Evolutionary conservation across 371 early-diverging fungal species (phyloP).

Genomic region (Mortierella sp.): DNA sequence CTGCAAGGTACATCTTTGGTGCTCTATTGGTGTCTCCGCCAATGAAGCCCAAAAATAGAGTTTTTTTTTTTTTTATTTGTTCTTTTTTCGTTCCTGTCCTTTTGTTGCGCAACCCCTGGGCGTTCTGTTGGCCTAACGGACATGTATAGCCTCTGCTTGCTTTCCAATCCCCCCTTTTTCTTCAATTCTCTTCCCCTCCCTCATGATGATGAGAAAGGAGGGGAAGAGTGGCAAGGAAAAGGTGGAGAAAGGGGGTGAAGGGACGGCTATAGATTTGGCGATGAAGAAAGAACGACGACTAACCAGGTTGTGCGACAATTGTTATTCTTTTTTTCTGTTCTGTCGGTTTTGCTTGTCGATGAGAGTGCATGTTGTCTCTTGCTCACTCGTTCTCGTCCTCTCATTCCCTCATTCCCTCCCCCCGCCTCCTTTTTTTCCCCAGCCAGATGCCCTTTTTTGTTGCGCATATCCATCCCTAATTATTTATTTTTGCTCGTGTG

Average conservation of each 20-base stretch:
- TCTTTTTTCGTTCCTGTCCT: not conserved
- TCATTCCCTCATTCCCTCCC: not conserved
- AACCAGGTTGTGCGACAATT: not conserved
- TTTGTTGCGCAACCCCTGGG: not conserved
- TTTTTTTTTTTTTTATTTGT: not conserved
- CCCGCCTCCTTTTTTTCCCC: not conserved
- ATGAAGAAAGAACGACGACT: not conserved
- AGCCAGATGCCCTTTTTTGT: not conserved
- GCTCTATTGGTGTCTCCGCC: too few species aligned
- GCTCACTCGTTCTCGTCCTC: not conserved
- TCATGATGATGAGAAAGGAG: not conserved
- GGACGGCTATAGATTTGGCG: not conserved
- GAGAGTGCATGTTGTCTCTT: too few species aligned
- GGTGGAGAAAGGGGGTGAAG: not conserved
- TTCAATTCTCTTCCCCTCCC: not conserved
- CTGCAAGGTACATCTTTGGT: too few species aligned
- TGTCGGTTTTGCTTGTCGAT: too few species aligned
- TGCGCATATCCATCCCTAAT: not conserved
- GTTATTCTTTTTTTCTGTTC: not conserved
- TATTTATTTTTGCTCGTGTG: not conserved
- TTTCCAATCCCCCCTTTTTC: not conserved
- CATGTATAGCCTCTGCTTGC: not conserved
- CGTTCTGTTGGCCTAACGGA: not conserved
- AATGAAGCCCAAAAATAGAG: constrained; percentile 11
- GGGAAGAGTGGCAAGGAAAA: not conserved